Evolutionary conservation across 2,329 filamentous ascomycete genomes (phyloP), one percentile per base, ranked within the genome.

Genomic region (Alternaria sp.): DNA sequence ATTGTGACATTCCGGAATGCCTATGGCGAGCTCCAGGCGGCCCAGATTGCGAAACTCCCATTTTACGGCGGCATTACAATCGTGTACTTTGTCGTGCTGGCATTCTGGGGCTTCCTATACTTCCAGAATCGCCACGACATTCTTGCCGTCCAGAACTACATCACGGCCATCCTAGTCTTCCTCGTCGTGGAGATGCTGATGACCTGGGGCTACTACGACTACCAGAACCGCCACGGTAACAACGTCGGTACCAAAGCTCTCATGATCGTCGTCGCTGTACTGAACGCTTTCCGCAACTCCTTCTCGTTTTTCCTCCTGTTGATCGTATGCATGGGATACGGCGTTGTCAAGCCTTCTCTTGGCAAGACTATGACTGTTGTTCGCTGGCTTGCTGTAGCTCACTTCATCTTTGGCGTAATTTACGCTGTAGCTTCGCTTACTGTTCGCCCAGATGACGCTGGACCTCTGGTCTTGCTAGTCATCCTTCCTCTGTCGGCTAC

Each of bases 171-270:
- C 64, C 85, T 99, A 54, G 89, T 96, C 56, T 99, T 99, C 82
- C 84, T 99, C 46, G 93, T 98, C 15, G 82, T 98, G 15, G 96
- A 99, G 80, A 97, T 98, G 90, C 85, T 98, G 75, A 94, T 98
- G 88, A 99, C 96, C 2, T 99, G 96, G 96, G 93, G 93, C 46
- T 99, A 97, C 83, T 99, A 98, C 80, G 96, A 99, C 81, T 98
- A 92, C 79, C 89, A 97, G 77, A 99, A 99, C 80, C 88, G 91
- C 43, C 89, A 97, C 76, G 96, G 96, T 44, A 89, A 93, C 57
- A 97, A 93, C 75, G 79, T 91, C 3, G 90, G 92, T 47, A 89
- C 93, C 61, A 97, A 96, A 79, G 91, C 91, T 6, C 85, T 98
- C 60, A 91, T 99, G 82, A 89, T 97, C 17, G 83, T 97, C 23